Evolutionary conservation across 2,329 filamentous ascomycete species (phyloP), one percentile per base, ranked within the genome.

Genomic region (Sarocladium kiliense): DNA sequence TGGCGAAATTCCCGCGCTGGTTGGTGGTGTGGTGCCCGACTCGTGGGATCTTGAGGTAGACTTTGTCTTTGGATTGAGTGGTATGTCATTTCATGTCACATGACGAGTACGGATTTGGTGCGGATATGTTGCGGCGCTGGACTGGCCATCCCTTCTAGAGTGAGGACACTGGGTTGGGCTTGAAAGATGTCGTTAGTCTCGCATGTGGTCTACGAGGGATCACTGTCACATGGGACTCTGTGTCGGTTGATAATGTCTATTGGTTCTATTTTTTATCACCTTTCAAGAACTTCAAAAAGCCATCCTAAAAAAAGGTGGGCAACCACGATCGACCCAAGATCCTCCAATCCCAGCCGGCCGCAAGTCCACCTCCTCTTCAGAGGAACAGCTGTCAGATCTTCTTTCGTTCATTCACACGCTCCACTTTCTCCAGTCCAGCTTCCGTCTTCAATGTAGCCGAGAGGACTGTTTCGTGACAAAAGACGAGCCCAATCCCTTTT

Each of bases 201-300:
- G n/a, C n/a, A n/a, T n/a, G n/a, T n/a, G n/a, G n/a, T n/a, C n/a
- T n/a, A n/a, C n/a, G n/a, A n/a, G n/a, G n/a, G n/a, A n/a, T n/a
- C n/a, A n/a, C n/a, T n/a, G n/a, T 12, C 30, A 32, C 30, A 32
- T 32, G 30, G 12, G 30, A 12, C 7, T 32, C 30, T 32, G 7
- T 7, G 30, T 18, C n/a, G 44, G 23, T 49, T 49, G 44, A 32
- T 27, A 49, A 45, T 45, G 44, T 49, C 44, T 49, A 49, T 49
- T 49, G 44, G 7, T 49, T 49, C 44, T 49, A 49, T 49, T 49
- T 41, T 26, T 49, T 19, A 49, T 49, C 44, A 49, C 44, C 44
- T 49, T 45, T 44, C 44, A 49, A 32, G 26, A 49, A 49, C 44
- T 49, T 26, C 14, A 30, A 27, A 49, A 49, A 49, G 44, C 44